A percentile compares a stretch with the other conserved stretches of the same genome.
These are phyloP conservation scores for Pseudozyma flocculosa DNA, from an alignment of 1,284 basidiomycete genomes.

Conservation along the genomic window DNA sequence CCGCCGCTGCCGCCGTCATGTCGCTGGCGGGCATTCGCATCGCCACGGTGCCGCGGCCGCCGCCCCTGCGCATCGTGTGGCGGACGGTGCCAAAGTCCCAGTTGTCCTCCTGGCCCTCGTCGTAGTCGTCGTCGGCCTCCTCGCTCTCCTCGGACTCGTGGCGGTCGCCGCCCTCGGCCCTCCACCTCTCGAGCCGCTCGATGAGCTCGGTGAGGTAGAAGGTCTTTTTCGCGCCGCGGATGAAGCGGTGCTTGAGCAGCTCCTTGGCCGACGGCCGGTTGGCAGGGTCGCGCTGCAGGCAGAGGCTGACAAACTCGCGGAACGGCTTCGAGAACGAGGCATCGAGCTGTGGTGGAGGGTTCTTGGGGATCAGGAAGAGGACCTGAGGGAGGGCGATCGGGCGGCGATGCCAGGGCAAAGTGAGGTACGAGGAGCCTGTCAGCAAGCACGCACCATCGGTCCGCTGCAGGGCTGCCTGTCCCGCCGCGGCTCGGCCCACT, in stretches of 20 bases:
- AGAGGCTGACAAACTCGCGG: constrained; percentile 88
- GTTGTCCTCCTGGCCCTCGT: constrained; percentile 41
- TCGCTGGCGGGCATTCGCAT: constrained; percentile 40
- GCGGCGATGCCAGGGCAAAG: background rate
- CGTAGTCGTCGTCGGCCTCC: constrained; percentile 38
- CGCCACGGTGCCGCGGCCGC: constrained; percentile 22
- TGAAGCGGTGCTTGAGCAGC: constrained; percentile 91
- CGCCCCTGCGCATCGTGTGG: constrained; percentile 38
- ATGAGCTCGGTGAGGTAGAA: constrained; percentile 91
- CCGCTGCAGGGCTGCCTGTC: too few species aligned
- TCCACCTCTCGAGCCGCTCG: constrained; percentile 90
- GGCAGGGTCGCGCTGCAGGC: constrained; percentile 88
- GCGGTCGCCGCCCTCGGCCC: constrained; percentile 65
- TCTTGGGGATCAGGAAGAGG: constrained; percentile 96
- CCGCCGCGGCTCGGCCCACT: too few species aligned
- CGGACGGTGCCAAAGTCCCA: constrained; percentile 54
- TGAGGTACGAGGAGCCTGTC: too few species aligned
- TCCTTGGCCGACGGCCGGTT: constrained; percentile 93
- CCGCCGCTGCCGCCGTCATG: constrained; percentile 25
- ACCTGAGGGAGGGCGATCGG: constrained; percentile 61
- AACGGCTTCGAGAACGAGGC: constrained; percentile 86
- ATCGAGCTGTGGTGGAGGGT: constrained; percentile 86
- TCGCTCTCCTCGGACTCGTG: constrained; percentile 43
- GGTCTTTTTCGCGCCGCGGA: constrained; percentile 89
- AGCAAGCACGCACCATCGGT: too few species aligned